A percentile compares a stretch with the other conserved stretches of the same genome.
These are phyloP conservation scores for Termitomyces sp. DNA, from an alignment of 768 basidiomycete genomes.

Conservation along the genomic window DNA sequence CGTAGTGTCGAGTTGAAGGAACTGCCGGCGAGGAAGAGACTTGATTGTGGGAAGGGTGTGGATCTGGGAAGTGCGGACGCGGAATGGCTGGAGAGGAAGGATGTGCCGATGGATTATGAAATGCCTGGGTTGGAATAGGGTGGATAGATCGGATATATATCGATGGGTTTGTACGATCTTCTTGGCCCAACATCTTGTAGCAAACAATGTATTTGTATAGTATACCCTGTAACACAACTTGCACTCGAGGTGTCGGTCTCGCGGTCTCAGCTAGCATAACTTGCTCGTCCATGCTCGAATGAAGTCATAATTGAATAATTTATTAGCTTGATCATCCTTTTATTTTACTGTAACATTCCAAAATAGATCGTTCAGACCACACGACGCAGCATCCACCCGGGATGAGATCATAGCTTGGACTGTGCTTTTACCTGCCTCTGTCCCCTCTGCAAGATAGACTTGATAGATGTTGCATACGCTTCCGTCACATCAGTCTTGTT, in stretches of 20 bases:
- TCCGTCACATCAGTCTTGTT: constrained; percentile 47
- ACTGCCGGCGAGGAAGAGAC: constrained; percentile 49
- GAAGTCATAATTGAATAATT: background rate
- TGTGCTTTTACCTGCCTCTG: constrained; percentile 32
- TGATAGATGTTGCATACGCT: constrained; percentile 60
- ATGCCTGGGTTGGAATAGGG: constrained; percentile 43
- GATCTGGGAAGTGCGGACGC: constrained; percentile 62
- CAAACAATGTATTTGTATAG: background rate
- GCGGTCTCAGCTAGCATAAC: too few species aligned
- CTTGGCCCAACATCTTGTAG: background rate
- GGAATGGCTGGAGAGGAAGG: constrained; percentile 66
- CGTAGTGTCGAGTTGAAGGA: constrained; percentile 50
- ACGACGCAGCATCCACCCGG: background rate
- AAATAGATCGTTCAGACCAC: background rate
- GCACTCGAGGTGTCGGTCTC: too few species aligned
- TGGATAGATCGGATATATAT: background rate
- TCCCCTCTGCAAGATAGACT: constrained; percentile 48
- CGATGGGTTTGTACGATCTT: background rate
- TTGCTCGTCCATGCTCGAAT: too few species aligned
- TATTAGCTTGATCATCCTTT: background rate
- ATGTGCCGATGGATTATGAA: constrained; percentile 76
- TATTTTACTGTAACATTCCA: background rate
- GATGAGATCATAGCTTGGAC: constrained; percentile 19
- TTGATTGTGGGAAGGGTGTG: constrained; percentile 66
- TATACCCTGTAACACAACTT: background rate